These are phyloP conservation scores for Hyphochytrium catenoides DNA, from an alignment of 352 stramenopile species.

Conservation along the genomic window DNA sequence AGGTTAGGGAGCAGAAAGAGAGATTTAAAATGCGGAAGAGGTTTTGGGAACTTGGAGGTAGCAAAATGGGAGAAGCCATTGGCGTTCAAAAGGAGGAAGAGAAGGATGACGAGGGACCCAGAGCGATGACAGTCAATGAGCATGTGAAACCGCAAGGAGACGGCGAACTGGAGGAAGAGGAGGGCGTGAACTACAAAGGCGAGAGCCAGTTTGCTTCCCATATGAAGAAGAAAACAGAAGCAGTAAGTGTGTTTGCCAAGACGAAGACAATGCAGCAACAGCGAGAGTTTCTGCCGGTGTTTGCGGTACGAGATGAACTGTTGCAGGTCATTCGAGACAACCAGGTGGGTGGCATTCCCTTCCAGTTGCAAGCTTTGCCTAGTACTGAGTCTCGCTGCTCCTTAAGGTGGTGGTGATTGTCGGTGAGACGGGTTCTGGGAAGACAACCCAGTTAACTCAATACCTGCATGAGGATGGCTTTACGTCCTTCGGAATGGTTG, in stretches of 20 bases:
- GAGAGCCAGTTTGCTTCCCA: conserved; percentile 79
- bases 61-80: conserved; percentile 87
- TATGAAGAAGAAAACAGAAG: conserved; percentile 66
- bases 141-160: conserved; percentile 4
- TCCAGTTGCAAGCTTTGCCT: not conserved
- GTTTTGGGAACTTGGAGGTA: conserved; percentile 96
- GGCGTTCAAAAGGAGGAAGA: conserved; percentile 43
- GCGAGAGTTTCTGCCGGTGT: conserved; percentile 86
- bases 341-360: conserved; percentile 19
- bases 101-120: conserved; percentile 11
- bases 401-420: conserved; percentile 85
- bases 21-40: conserved; percentile 84
- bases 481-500: conserved; percentile 66
- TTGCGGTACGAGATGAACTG: conserved; percentile 80
- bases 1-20: conserved; percentile 46
- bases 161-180: conserved; percentile 8
- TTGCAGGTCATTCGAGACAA: conserved; percentile 93
- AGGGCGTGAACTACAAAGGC: conserved; percentile 76
- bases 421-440: conserved; percentile 87
- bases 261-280: conserved; percentile 86
- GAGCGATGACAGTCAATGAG: conserved; percentile 22
- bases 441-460: conserved; percentile 95
- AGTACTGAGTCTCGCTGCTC: not conserved
- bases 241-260: conserved; percentile 84
- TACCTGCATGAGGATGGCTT: conserved; percentile 76